Percentiles rank a stretch among this genome's conserved stretches.
These are phyloP conservation scores for Talaromyces thailandensis DNA, from an alignment of 495 filamentous ascomycete genomes.

Conservation along the genomic window DNA sequence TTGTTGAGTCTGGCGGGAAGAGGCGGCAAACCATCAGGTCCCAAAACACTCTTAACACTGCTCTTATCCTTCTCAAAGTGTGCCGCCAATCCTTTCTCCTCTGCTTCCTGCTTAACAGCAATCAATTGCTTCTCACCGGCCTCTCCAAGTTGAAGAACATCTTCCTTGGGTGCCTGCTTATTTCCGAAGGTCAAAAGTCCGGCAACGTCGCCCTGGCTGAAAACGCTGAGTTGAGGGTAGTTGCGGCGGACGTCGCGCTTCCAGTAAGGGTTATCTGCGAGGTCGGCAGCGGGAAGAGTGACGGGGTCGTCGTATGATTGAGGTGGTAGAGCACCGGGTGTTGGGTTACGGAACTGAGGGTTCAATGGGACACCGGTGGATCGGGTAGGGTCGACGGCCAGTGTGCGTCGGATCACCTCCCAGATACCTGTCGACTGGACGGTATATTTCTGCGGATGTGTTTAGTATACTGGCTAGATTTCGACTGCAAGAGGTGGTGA, in stretches of 20 bases:
- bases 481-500: neutral
- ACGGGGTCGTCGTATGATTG: conserved; percentile 78
- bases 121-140: conserved; percentile 74
- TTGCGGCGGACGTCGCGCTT: conserved; percentile 80
- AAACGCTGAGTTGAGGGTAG: conserved; percentile 74
- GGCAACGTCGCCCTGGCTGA: conserved; percentile 79
- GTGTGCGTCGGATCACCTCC: conserved; percentile 66
- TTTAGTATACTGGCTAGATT: neutral
- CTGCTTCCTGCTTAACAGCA: conserved; percentile 67
- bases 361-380: conserved; percentile 89
- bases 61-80: conserved; percentile 61
- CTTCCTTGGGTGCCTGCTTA: conserved; percentile 68
- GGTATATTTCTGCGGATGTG: conserved; percentile 76
- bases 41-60: conserved; percentile 56
- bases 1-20: conserved; percentile 57
- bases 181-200: conserved; percentile 79
- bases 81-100: conserved; percentile 57
- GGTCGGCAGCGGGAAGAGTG: conserved; percentile 83
- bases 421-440: conserved; percentile 85
- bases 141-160: conserved; percentile 68
- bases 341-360: conserved; percentile 81
- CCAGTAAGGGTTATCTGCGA: conserved; percentile 98
- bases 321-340: conserved; percentile 74
- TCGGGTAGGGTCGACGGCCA: conserved; percentile 81
- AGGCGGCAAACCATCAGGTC: conserved; percentile 69